phyloP scores from a whole-genome alignment of 352 stramenopile genomes.

The Phytophthora rubi region DNA sequence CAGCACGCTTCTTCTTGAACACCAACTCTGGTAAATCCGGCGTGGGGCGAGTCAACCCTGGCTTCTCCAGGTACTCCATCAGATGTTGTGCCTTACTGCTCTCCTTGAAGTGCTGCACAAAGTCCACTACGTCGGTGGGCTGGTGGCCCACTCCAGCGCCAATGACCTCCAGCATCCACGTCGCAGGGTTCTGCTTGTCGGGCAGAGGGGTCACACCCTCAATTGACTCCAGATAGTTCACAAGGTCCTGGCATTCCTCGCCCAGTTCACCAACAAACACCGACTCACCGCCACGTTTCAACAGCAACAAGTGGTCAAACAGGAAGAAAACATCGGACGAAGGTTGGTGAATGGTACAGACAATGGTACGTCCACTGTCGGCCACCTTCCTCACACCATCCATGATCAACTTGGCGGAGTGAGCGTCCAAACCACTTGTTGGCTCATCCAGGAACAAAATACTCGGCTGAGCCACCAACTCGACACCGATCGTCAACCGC shows the following conservation, averaged over 20 bases:
- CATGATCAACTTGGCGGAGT: conserved; percentile 78
- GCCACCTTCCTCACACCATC: conserved; percentile 78
- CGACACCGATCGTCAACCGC: conserved; percentile 74
- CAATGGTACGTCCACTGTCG: conserved; percentile 58
- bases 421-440: conserved; percentile 57
- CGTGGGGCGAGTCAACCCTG: conserved; percentile 21
- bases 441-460: conserved; percentile 77
- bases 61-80: conserved; percentile 26
- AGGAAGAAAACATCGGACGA: conserved; percentile 79
- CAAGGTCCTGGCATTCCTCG: conserved; percentile 42
- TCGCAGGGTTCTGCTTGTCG: conserved; percentile 24
- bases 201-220: conserved; percentile 21
- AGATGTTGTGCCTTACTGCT: conserved; percentile 26
- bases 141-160: conserved; percentile 31
- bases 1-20: conserved; percentile 38
- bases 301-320: conserved; percentile 79
- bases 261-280: conserved; percentile 87
- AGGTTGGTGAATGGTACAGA: conserved; percentile 92
- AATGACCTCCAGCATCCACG: conserved; percentile 34
- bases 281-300: conserved; percentile 55
- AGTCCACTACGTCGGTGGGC: conserved; percentile 32
- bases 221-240: conserved; percentile 62
- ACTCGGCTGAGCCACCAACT: conserved; percentile 75
- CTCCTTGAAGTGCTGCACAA: conserved; percentile 39
- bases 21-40: conserved; percentile 28